Base-by-base conservation (phyloP, 2,329 filamentous ascomycete genomes). In the Tolypocladium tropicale region DNA sequence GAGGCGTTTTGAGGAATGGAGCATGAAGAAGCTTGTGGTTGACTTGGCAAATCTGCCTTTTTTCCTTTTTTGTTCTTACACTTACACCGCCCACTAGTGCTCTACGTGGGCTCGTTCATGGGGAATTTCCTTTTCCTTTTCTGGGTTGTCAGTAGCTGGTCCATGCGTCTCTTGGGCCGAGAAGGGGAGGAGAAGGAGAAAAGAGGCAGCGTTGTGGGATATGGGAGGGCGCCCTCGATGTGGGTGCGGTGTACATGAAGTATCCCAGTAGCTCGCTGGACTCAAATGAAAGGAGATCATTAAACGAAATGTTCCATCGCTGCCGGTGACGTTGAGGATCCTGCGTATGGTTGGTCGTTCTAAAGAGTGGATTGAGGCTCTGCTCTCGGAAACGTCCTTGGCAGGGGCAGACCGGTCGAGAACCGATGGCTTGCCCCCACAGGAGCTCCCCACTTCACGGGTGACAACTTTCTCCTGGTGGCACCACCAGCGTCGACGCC, bases 1-100 rank as follows among this genome's bases (percentile, higher is more conserved):
- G 64, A 62, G 68, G 65, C 68, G 69, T 70, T 70, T 60, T 64
- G 61, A 60, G 65, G 60, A 55, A 34, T 28, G 58, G 57, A 61
- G 57, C 58, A 60, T 59, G 53, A 41, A 53, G n/a, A 28, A 61
- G 60, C 58, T 58, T 63, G 57, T 33, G 59, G 64, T 64, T 61
- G 57, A 53, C 62, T 57, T 49, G 60, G 55, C 59, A 57, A 60
- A 57, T 60, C 57, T 58, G 36, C n/a, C 21, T 53, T 59, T 61
- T 53, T 53, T 43, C 59, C 58, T 58, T 49, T 57, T 58, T 52
- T 58, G 55, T 63, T 58, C 60, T 64, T 68, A 61, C 60, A 61
- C 62, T n/a, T n/a, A n/a, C n/a, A n/a, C 61, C 46, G 61, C 63
- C 62, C 46, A 28, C 18, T 49, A 32, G 46, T 32, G 28, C 21